phyloP scores from a whole-genome alignment of 2,329 filamentous ascomycete genomes.

The Penicillium verrucosum region DNA sequence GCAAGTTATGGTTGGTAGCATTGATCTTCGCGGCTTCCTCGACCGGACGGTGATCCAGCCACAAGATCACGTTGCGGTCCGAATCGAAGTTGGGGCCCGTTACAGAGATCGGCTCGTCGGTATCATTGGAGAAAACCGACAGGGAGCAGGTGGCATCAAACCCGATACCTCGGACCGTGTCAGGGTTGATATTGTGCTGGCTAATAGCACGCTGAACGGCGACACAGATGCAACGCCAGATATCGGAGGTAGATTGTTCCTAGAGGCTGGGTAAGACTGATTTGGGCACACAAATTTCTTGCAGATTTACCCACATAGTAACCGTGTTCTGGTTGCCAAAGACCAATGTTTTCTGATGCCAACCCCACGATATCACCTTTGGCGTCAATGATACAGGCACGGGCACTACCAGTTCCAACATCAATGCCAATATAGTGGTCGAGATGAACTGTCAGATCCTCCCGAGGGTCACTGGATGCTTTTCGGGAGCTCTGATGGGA shows the following conservation, averaged over 20 bases:
- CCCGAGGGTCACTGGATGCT: conserved; percentile 48
- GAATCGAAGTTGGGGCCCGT: conserved; percentile 84
- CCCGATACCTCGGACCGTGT: conserved; percentile 80
- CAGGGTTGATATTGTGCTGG: conserved; percentile 74
- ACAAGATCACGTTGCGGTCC: conserved; percentile 92
- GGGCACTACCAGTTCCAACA: conserved; percentile 91
- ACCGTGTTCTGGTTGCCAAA: conserved; percentile 73
- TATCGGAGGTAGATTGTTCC: conserved; percentile 98
- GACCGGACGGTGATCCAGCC: conserved; percentile 92
- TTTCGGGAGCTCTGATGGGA: conserved; percentile 36
- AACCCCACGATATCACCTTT: conserved; percentile 78
- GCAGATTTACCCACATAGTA: conserved; percentile 60
- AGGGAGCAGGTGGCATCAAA: conserved; percentile 99
- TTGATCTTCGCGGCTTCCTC: conserved; percentile 94
- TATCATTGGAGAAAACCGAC: conserved; percentile 82
- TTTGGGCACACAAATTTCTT: not conserved
- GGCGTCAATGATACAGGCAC: conserved; percentile 91
- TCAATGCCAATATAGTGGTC: conserved; percentile 81
- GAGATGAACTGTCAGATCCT: conserved; percentile 55
- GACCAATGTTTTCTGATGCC: conserved; percentile 70
- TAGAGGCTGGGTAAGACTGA: conserved; percentile 34
- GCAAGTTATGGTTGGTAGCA: conserved; percentile 81
- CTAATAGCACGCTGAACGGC: conserved; percentile 79
- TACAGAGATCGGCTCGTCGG: conserved; percentile 85
- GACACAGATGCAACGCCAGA: conserved; percentile 91